phyloP scores from a whole-genome alignment of 768 basidiomycete species.

The Tubosaeta sp. region DNA sequence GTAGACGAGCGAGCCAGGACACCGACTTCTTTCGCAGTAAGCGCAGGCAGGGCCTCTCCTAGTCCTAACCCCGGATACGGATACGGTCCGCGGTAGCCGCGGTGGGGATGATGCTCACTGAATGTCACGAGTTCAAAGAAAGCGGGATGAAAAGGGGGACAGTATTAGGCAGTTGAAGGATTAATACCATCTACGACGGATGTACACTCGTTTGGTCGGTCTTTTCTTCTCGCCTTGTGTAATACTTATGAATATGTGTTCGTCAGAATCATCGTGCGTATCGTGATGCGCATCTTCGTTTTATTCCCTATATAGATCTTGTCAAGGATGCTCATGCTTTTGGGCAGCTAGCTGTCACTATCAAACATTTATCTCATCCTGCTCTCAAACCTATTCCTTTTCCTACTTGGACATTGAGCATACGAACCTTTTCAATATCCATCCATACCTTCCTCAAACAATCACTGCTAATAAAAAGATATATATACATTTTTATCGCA shows the following conservation, averaged over 20 bases:
- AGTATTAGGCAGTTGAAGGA: constrained; percentile 12
- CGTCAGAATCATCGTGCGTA: constrained; percentile 10
- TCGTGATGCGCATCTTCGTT: constrained; percentile 16
- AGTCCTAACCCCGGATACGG: constrained; percentile 46
- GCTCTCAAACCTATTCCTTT: constrained; percentile 1
- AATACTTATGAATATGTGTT: constrained; percentile 9
- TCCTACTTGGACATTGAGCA: constrained; percentile 19
- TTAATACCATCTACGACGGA: constrained; percentile 16
- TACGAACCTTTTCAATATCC: constrained; percentile 21
- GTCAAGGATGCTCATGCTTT: constrained; percentile 13
- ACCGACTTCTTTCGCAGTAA: constrained; percentile 24
- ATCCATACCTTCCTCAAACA: constrained; percentile 21
- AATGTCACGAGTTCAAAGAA: constrained; percentile 10
- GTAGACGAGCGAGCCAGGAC: constrained; percentile 28
- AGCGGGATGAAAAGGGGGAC: constrained; percentile 7
- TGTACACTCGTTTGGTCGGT: constrained; percentile 28
- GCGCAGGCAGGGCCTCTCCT: constrained; percentile 39
- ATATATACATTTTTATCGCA: constrained; percentile 1
- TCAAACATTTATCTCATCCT: constrained; percentile 10
- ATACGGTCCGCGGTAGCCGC: constrained; percentile 29
- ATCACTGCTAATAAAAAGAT: constrained; percentile 23
- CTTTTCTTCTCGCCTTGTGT: constrained; percentile 3
- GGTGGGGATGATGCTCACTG: background rate
- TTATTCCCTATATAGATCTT: constrained; percentile 21
- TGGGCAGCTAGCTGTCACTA: constrained; percentile 16